A percentile compares a stretch with the other conserved stretches of the same genome.
Conservation (phyloP, 148 eudicot genomes). For the Nepenthes gracilis region DNA sequence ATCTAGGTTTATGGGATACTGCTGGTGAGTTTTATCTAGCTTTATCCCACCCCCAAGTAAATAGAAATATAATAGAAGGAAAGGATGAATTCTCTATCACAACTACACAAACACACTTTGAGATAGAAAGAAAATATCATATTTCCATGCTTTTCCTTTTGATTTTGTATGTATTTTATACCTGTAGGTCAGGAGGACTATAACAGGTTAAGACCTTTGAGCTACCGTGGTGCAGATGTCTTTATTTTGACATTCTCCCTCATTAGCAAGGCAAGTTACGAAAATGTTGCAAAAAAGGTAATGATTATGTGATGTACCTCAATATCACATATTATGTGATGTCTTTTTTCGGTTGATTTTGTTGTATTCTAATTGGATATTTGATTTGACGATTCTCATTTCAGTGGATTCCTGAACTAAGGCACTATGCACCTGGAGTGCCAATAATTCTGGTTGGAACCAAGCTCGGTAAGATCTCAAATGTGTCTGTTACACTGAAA, state of each 20-base stretch:
- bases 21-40: conserved; percentile 17
- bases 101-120: background rate
- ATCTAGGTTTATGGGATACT: conserved; percentile 41
- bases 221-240: conserved; percentile 64
- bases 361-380: conserved; percentile 1
- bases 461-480: conserved; percentile 44
- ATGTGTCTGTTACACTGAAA: background rate
- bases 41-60: background rate
- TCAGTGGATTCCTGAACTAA: conserved; percentile 84
- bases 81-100: background rate
- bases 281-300: conserved; percentile 54
- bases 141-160: background rate
- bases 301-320: conserved; percentile 1
- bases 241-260: conserved; percentile 51
- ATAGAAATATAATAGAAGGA: background rate
- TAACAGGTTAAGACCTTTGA: conserved; percentile 52
- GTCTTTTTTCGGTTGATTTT: background rate
- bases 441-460: conserved; percentile 86
- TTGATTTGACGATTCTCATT: conserved; percentile 10
- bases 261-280: conserved; percentile 61
- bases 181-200: conserved; percentile 52
- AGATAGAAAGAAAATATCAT: background rate
- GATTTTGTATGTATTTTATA: background rate
- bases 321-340: background rate
- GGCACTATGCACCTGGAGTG: conserved; percentile 84